Evolutionary conservation across 306 rosid genomes (phyloP).

Genomic region (Vigna hirtella): DNA sequence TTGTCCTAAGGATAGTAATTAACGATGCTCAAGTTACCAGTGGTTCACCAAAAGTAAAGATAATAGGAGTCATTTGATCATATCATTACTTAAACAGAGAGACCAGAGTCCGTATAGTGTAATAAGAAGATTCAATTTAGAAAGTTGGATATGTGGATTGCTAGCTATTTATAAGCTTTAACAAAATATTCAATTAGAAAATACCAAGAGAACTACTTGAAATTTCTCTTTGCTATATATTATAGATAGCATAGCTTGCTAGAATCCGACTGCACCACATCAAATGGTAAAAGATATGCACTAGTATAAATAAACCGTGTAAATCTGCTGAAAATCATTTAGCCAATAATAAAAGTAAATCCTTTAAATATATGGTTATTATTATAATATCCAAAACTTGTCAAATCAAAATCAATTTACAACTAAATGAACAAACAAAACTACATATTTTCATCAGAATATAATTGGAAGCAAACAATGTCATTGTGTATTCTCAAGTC

Average conservation of each 20-base stretch:
- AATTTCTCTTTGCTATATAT: background rate
- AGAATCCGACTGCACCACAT: background rate
- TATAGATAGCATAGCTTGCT: background rate
- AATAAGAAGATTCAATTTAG: constrained; percentile 13
- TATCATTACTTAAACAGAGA: background rate
- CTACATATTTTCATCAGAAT: constrained; percentile 10
- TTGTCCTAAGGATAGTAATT: background rate
- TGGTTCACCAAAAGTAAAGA: background rate
- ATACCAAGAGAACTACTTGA: background rate
- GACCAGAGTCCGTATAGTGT: background rate
- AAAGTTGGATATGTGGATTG: constrained; percentile 16
- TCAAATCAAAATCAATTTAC: background rate
- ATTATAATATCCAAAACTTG: constrained; percentile 9
- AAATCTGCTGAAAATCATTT: too few species aligned
- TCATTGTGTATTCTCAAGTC: constrained; percentile 5
- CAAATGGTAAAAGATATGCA: constrained; percentile 6
- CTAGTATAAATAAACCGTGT: background rate
- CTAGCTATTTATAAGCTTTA: background rate
- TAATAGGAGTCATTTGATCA: background rate
- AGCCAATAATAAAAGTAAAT: too few species aligned
- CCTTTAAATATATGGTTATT: background rate
- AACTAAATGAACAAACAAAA: constrained; percentile 22
- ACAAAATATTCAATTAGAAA: background rate
- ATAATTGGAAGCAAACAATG: constrained; percentile 30
- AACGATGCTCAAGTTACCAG: background rate